These are phyloP conservation scores for Claviceps capensis DNA, from an alignment of 2,329 filamentous ascomycete genomes.

Conservation along the genomic window DNA sequence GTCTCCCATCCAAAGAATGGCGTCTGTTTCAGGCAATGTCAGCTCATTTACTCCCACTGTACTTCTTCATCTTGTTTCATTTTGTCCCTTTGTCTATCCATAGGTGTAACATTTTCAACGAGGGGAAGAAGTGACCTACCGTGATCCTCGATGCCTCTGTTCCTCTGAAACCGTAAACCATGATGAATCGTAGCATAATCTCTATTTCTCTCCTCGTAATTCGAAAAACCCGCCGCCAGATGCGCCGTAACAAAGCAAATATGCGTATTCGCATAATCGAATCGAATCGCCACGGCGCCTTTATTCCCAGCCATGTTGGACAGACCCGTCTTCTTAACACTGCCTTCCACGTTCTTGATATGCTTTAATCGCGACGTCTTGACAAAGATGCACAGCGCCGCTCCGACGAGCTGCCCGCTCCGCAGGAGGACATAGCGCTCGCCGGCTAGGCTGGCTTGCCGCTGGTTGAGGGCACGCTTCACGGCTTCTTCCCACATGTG, in stretches of 20 bases:
- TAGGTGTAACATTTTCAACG: too few relatives aligned
- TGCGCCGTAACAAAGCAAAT: slow-evolving; percentile 95
- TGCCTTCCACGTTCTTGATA: slow-evolving; percentile 95
- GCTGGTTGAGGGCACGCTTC: slow-evolving; percentile 58
- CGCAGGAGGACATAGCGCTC: slow-evolving; percentile 80
- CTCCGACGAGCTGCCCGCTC: slow-evolving; percentile 88
- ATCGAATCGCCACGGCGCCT: slow-evolving; percentile 87
- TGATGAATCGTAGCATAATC: slow-evolving; percentile 84
- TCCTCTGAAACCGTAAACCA: slow-evolving; percentile 80
- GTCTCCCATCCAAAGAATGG: slow-evolving; percentile 89
- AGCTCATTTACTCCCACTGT: background rate
- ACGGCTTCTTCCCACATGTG: slow-evolving; percentile 80
- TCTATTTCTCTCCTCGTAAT: slow-evolving; percentile 89
- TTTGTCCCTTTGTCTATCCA: background rate
- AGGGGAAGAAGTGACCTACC: slow-evolving; percentile 28
- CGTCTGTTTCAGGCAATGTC: slow-evolving; percentile 26
- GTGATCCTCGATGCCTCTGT: slow-evolving; percentile 83
- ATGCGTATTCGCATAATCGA: slow-evolving; percentile 86
- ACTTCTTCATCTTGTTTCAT: too few relatives aligned
- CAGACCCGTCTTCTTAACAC: slow-evolving; percentile 85
- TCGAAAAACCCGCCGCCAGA: slow-evolving; percentile 87
- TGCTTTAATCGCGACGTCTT: slow-evolving; percentile 60
- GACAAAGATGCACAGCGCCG: slow-evolving; percentile 84
- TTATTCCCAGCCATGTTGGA: slow-evolving; percentile 98
- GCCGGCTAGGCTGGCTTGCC: slow-evolving; percentile 48